Base-by-base conservation (phyloP, 2,329 filamentous ascomycete species). In the Nemania abortiva region DNA sequence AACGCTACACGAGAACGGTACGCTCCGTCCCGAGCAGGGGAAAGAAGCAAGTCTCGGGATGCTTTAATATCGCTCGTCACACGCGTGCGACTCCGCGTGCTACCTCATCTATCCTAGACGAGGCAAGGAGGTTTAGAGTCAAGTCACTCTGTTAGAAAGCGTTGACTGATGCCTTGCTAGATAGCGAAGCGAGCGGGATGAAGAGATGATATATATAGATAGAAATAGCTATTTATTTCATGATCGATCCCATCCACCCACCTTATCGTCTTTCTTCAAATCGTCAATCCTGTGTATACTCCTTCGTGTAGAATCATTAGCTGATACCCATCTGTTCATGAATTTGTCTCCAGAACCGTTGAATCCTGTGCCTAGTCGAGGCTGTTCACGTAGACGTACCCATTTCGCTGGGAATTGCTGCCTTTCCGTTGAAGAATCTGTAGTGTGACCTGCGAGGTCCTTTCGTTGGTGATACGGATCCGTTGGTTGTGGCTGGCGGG, bases 61-160 rank as follows among this genome's bases (percentile, higher is more conserved):
- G 45, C 31, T 50, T 50, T 61, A 47, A 37, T 60, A 39, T 50
- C 27, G 20, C 3, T 47, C n/a, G n/a, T n/a, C n/a, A 47, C 42
- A 47, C 42, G 42, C 42, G 42, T 47, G 18, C 42, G 42, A 47
- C 42, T 47, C 18, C 15, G 42, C 42, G 42, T n/a, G 42, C 42
- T n/a, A n/a, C 42, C 42, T n/a, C 42, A 5, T 47, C 42, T 20
- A 20, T 47, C 6, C n/a, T 7, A n/a, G 42, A 15, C n/a, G 42
- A 47, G 54, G 29, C 37, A 27, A 22, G 22, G 57, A 39, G 29
- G 27, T 24, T 34, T 53, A 34, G n/a, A n/a, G n/a, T n/a, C n/a
- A n/a, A 27, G 9, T 37, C 47, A 6, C 27, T 60, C 49, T 45
- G n/a, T n/a, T 66, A 39, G 42, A 50, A 60, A 27, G 57, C 45